These are phyloP conservation scores for Ceratonia siliqua DNA, from an alignment of 306 rosid genomes.

Conservation along the genomic window DNA sequence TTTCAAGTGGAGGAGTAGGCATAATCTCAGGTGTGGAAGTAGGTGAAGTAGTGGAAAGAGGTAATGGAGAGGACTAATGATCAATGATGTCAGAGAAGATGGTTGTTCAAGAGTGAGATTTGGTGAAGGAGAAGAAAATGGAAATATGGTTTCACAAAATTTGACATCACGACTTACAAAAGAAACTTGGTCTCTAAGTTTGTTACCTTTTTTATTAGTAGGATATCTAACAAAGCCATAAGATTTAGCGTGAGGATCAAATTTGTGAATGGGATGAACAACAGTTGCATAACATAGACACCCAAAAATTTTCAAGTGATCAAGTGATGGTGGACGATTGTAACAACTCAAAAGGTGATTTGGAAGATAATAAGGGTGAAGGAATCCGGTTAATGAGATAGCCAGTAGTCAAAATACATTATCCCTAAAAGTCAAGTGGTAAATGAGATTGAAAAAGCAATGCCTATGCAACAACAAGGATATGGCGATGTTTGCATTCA, in stretches of 20 bases:
- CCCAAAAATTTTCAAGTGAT: constrained; percentile 36
- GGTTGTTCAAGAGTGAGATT: not conserved
- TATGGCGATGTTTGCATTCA: constrained; percentile 9
- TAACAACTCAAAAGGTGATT: constrained; percentile 31
- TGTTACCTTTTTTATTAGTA: not conserved
- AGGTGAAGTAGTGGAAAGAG: not conserved
- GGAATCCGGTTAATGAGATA: constrained; percentile 5
- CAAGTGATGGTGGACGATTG: constrained; percentile 27
- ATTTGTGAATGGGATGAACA: constrained; percentile 20
- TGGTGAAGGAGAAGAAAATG: not conserved
- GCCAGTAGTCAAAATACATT: constrained; percentile 1
- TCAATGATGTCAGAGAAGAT: not conserved
- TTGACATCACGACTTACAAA: constrained; percentile 32
- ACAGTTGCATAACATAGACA: constrained; percentile 30
- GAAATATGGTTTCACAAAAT: constrained; percentile 8
- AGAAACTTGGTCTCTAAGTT: not conserved
- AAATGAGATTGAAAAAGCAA: constrained; percentile 8
- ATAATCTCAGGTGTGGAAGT: no score
- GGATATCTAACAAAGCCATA: constrained; percentile 28
- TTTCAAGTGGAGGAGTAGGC: no score
- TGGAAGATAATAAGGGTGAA: constrained; percentile 27
- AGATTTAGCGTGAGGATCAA: constrained; percentile 7
- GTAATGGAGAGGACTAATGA: not conserved
- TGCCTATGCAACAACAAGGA: not conserved
- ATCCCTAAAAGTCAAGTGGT: constrained; percentile 10